Conservation (phyloP, 352 stramenopile species). For the Blastocystis sp. region DNA sequence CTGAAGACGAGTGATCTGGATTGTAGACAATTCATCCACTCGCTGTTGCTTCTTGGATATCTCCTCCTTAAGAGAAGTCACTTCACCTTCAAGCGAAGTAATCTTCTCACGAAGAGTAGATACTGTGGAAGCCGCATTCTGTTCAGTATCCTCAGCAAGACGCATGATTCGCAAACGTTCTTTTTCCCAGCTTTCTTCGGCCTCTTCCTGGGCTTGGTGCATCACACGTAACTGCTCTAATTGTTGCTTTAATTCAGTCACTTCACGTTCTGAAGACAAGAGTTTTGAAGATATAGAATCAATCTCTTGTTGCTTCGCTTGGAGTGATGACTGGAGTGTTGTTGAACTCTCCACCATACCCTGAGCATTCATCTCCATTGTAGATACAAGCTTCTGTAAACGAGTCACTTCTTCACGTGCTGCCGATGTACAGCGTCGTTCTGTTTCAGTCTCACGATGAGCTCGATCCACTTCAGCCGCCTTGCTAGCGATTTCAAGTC, state of each 20-base stretch:
- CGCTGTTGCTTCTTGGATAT: neutral
- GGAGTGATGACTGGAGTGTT: neutral
- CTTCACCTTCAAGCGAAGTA: constrained; percentile 11
- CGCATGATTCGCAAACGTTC: neutral
- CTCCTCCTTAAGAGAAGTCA: neutral
- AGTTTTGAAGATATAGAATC: neutral
- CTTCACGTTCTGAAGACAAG: neutral
- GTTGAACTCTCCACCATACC: neutral
- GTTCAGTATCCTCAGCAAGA: constrained; percentile 16
- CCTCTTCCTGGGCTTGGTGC: neutral
- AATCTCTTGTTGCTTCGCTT: neutral
- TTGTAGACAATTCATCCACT: constrained; percentile 18
- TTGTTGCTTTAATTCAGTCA: neutral
- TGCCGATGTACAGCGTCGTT: neutral
- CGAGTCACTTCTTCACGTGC: neutral
- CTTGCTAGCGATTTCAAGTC: neutral
- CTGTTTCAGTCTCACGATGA: neutral
- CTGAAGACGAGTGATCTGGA: constrained; percentile 46
- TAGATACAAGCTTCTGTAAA: neutral
- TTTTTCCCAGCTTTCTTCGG: neutral
- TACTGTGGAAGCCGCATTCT: neutral
- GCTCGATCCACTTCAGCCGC: neutral
- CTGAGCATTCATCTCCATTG: neutral
- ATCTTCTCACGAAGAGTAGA: neutral
- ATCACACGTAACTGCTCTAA: neutral